Evolutionary conservation across 148 eudicot species (phyloP).

Genomic region (Fagopyrum homotropicum): DNA sequence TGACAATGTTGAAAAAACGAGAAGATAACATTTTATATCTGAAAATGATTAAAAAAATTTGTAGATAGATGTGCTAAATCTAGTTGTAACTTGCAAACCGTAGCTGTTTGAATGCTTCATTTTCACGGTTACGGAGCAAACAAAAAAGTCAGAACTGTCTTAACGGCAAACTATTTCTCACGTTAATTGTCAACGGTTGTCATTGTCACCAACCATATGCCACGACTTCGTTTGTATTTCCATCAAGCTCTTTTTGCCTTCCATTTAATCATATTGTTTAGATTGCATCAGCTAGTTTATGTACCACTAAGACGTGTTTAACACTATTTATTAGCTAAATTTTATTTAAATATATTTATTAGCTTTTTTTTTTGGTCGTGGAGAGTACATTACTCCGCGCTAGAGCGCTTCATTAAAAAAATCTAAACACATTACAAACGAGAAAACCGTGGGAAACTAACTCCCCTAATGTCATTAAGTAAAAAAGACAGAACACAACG

Average conservation of each 20-base stretch:
- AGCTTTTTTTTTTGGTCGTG: too few species aligned
- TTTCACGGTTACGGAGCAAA: not conserved
- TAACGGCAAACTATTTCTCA: not conserved
- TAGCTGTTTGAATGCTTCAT: not conserved
- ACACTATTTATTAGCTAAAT: not conserved
- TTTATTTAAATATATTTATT: too few species aligned
- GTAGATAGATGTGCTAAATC: not conserved
- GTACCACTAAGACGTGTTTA: not conserved
- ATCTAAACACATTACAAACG: too few species aligned
- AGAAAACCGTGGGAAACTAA: too few species aligned
- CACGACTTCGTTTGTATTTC: not conserved
- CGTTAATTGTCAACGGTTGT: slow-evolving; percentile 4
- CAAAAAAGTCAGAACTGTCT: not conserved
- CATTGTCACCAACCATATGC: not conserved
- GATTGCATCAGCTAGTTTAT: too few species aligned
- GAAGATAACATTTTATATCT: too few species aligned
- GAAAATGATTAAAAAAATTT: not conserved
- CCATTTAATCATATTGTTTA: not conserved
- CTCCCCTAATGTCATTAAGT: too few species aligned
- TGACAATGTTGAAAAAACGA: too few species aligned
- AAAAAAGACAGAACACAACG: too few species aligned
- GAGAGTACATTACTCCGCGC: too few species aligned
- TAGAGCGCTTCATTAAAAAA: too few species aligned
- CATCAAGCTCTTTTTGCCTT: not conserved
- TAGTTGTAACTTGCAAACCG: not conserved